Evolutionary conservation across 2,329 filamentous ascomycete genomes (phyloP).

Genomic region (Verticillium tricorpus): DNA sequence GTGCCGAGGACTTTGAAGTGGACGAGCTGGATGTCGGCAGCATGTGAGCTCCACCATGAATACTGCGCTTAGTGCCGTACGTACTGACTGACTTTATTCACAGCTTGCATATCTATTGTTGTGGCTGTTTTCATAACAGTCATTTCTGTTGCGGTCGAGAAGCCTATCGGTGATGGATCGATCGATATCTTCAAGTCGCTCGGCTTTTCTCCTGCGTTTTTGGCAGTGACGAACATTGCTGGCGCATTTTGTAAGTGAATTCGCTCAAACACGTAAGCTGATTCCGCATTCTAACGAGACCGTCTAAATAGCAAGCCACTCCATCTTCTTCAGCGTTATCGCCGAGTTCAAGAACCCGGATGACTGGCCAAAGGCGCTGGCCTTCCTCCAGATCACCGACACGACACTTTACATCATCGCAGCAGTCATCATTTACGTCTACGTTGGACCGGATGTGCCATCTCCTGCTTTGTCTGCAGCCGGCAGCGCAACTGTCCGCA

Average conservation of each 20-base stretch:
- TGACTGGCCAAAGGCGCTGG: conserved; percentile 50
- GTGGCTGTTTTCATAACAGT: conserved; percentile 59
- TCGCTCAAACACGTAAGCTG: not conserved
- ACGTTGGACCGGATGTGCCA: conserved; percentile 54
- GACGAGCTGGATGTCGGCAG: conserved; percentile 51
- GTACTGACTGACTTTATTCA: not conserved
- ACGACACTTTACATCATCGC: conserved; percentile 59
- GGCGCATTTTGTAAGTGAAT: conserved; percentile 49
- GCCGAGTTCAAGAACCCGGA: conserved; percentile 57
- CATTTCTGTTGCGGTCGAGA: conserved; percentile 51
- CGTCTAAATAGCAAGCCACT: conserved; percentile 40
- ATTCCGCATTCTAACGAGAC: conserved; percentile 1
- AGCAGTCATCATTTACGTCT: conserved; percentile 64
- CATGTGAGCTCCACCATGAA: not conserved
- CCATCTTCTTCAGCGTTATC: conserved; percentile 64
- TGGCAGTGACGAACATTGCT: conserved; percentile 58
- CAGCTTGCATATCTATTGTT: conserved; percentile 55
- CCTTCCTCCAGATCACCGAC: conserved; percentile 49
- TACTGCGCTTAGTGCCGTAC: not conserved
- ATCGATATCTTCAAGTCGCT: conserved; percentile 29
- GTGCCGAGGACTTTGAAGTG: conserved; percentile 58
- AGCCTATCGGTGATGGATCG: conserved; percentile 26
- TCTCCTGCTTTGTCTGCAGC: conserved; percentile 65
- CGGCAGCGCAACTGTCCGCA: conserved; percentile 44
- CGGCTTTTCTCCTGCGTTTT: conserved; percentile 45